Evolutionary conservation across 805 yeast genomes (phyloP).

Genomic region (Candida krabiensis): DNA sequence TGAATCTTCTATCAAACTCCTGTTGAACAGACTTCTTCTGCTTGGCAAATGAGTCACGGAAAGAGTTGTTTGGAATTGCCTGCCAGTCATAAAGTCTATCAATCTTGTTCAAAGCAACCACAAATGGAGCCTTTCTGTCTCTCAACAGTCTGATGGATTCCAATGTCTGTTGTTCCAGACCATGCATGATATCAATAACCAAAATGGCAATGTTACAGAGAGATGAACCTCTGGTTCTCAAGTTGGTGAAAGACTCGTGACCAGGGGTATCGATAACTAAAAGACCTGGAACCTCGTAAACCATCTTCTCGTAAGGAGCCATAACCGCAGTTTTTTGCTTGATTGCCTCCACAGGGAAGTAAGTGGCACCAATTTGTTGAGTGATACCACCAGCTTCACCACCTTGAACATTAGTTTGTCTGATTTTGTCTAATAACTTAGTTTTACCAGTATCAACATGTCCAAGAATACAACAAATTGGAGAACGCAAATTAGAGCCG

Average conservation of each 20-base stretch:
- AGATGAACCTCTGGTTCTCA: slow-evolving; percentile 98
- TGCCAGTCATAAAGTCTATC: slow-evolving; percentile 98
- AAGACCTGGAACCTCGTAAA: slow-evolving; percentile 95
- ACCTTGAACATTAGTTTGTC: slow-evolving; percentile 99
- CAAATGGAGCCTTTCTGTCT: slow-evolving; percentile 96
- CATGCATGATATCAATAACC: slow-evolving; percentile 99
- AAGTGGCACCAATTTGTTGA: slow-evolving; percentile 99
- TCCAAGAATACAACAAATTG: slow-evolving; percentile 98
- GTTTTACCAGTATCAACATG: slow-evolving; percentile 99
- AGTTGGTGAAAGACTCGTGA: slow-evolving; percentile 97
- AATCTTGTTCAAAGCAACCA: slow-evolving; percentile 95
- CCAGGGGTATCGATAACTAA: slow-evolving; percentile 98
- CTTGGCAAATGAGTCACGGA: slow-evolving; percentile 87
- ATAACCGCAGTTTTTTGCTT: slow-evolving; percentile 88
- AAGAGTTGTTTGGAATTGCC: slow-evolving; percentile 83
- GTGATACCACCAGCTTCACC: slow-evolving; percentile 99
- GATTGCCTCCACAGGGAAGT: slow-evolving; percentile 95
- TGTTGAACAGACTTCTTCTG: slow-evolving; percentile 85
- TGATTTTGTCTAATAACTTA: slow-evolving; percentile 90
- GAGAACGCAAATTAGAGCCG: slow-evolving; percentile 80
- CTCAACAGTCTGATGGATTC: slow-evolving; percentile 90
- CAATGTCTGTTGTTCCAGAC: slow-evolving; percentile 95
- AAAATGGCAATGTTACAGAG: slow-evolving; percentile 98
- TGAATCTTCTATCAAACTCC: slow-evolving; percentile 87
- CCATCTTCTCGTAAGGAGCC: slow-evolving; percentile 80